These are phyloP conservation scores for Euphorbia celastroides DNA, from an alignment of 441 rosid genomes.

Conservation along the genomic window DNA sequence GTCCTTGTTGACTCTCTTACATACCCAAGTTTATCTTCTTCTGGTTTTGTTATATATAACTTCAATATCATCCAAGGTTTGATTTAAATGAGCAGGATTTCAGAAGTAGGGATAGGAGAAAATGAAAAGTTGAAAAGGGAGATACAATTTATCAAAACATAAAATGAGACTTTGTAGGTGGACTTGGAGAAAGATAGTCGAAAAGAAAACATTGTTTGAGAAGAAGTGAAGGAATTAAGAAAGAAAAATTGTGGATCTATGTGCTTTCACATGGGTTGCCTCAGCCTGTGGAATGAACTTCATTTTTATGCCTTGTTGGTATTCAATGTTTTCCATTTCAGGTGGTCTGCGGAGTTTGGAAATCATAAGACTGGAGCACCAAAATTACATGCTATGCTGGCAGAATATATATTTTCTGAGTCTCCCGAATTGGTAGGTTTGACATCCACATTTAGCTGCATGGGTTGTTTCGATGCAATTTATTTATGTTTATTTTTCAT, in stretches of 20 bases:
- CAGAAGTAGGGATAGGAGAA: constrained; percentile 1
- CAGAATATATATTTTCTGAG: constrained; percentile 81
- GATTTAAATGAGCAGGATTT: not conserved
- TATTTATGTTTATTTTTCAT: not conserved
- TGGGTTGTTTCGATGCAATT: constrained; percentile 6
- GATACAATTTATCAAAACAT: too few relatives aligned
- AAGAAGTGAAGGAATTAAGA: not conserved
- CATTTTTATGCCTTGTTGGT: not conserved
- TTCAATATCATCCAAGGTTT: not conserved
- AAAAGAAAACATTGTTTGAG: not conserved
- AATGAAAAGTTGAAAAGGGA: not conserved
- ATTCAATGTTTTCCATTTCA: constrained; percentile 26
- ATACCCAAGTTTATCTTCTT: not conserved
- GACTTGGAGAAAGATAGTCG: not conserved
- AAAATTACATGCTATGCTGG: constrained; percentile 74
- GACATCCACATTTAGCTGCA: constrained; percentile 7
- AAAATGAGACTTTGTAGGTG: not conserved
- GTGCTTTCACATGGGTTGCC: not conserved
- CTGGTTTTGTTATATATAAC: not conserved
- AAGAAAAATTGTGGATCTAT: not conserved
- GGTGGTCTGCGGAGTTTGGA: constrained; percentile 93
- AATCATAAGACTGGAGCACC: constrained; percentile 61
- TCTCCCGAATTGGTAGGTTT: constrained; percentile 83
- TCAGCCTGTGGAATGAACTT: not conserved
- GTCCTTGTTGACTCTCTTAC: not conserved